phyloP scores from a whole-genome alignment of 2,329 filamentous ascomycete genomes.

The Rhexocercosporidium sp. region DNA sequence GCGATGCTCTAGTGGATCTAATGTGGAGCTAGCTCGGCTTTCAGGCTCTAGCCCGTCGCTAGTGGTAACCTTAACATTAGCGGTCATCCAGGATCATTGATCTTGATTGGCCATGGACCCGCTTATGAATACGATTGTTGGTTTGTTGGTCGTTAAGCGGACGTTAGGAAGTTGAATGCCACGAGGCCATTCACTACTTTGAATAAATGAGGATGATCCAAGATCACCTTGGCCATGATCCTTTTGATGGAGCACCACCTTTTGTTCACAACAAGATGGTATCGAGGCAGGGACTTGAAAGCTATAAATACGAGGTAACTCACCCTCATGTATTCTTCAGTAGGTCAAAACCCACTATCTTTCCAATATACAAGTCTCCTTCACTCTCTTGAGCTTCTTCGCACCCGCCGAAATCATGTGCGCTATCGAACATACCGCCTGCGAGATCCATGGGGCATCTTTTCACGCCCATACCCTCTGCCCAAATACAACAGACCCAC shows the following conservation, averaged over 20 bases:
- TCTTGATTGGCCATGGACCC: too few species aligned
- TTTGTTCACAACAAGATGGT: neutral
- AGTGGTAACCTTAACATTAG: too few species aligned
- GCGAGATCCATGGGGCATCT: neutral
- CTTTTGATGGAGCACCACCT: neutral
- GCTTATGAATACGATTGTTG: too few species aligned
- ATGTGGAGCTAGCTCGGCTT: too few species aligned
- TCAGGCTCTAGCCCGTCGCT: too few species aligned
- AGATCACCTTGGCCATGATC: too few species aligned
- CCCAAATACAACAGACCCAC: neutral
- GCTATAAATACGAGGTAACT: neutral
- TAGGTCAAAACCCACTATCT: neutral
- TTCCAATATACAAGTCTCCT: neutral
- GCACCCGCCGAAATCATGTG: neutral
- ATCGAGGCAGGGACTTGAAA: neutral
- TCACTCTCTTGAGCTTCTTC: neutral
- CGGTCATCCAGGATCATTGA: too few species aligned
- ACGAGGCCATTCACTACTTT: too few species aligned
- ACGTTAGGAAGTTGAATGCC: too few species aligned
- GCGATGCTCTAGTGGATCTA: too few species aligned
- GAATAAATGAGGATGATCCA: too few species aligned
- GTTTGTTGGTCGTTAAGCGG: too few species aligned
- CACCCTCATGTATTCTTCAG: neutral
- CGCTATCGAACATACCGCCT: neutral
- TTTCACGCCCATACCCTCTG: neutral